Percentiles rank a stretch among this genome's conserved stretches.
Conservation (phyloP, 768 basidiomycete genomes). For the Auricularia sp. region DNA sequence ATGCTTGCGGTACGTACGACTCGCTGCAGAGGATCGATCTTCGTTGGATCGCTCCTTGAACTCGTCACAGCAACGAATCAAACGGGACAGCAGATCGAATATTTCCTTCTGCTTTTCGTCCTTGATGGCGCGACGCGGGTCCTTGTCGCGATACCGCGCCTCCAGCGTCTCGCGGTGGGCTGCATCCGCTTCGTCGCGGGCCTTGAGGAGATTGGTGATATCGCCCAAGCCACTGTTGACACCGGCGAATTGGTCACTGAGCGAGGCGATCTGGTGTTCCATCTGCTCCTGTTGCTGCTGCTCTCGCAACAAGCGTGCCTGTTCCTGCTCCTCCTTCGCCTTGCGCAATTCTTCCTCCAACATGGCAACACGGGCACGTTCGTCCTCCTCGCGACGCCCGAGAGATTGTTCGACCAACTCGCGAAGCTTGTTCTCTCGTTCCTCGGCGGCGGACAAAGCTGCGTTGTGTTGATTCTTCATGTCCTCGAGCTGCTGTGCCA, state of each 20-base stretch:
- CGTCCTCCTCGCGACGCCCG: slow-evolving; percentile 33
- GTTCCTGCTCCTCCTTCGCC: slow-evolving; percentile 52
- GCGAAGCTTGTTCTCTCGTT: slow-evolving; percentile 5
- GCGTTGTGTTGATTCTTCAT: slow-evolving; percentile 53
- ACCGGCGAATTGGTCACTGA: slow-evolving; percentile 18
- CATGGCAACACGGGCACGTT: slow-evolving; percentile 35
- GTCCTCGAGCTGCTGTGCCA: slow-evolving; percentile 30
- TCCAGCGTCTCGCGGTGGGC: slow-evolving; percentile 50
- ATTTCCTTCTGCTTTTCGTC: slow-evolving; percentile 47
- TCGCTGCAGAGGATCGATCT: slow-evolving; percentile 38
- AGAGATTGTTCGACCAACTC: slow-evolving; percentile 8
- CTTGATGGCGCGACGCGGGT: slow-evolving; percentile 45
- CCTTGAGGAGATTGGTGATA: slow-evolving; percentile 62
- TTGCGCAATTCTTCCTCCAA: slow-evolving; percentile 31
- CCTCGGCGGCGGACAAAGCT: slow-evolving; percentile 17
- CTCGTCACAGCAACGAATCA: slow-evolving; percentile 44
- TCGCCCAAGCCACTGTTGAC: slow-evolving; percentile 54
- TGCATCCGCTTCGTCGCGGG: slow-evolving; percentile 43
- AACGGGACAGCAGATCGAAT: slow-evolving; percentile 48
- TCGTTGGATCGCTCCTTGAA: slow-evolving; percentile 45
- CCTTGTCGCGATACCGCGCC: slow-evolving; percentile 53
- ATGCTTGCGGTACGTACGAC: slow-evolving; percentile 25
- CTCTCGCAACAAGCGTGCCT: slow-evolving; percentile 47
- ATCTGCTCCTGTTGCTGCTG: slow-evolving; percentile 43
- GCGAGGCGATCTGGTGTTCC: slow-evolving; percentile 38